Evolutionary conservation across 495 filamentous ascomycete genomes (phyloP).

Genomic region (Hyphodiscus hymeniophilus): DNA sequence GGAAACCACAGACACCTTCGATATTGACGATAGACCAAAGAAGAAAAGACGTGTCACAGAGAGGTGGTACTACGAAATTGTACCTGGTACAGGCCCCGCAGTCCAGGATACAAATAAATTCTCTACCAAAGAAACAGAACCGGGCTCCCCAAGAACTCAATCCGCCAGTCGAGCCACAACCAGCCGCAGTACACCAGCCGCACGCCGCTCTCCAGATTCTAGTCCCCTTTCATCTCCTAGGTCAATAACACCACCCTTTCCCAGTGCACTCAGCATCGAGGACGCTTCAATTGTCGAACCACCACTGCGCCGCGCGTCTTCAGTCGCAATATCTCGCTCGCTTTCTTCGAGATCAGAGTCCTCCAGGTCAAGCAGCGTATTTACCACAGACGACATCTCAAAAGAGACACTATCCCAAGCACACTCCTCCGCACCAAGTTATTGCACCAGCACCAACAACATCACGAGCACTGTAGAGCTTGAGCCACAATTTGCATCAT

Average conservation of each 20-base stretch:
- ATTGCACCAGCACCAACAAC: too few relatives aligned
- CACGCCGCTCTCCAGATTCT: background rate
- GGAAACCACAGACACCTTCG: slow-evolving; percentile 26
- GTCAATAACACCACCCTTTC: background rate
- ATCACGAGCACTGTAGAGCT: too few relatives aligned
- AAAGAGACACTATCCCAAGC: too few relatives aligned
- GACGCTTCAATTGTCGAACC: too few relatives aligned
- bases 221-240: too few relatives aligned
- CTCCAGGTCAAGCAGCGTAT: too few relatives aligned
- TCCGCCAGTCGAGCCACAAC: background rate
- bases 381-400: too few relatives aligned
- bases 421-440: too few relatives aligned
- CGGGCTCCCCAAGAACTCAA: background rate
- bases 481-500: background rate
- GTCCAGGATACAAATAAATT: background rate
- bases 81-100: slow-evolving; percentile 8
- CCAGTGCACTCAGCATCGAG: too few relatives aligned
- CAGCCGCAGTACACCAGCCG: background rate
- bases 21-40: slow-evolving; percentile 30
- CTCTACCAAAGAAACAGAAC: background rate
- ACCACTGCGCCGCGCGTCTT: too few relatives aligned
- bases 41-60: slow-evolving; percentile 34
- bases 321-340: too few relatives aligned
- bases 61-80: slow-evolving; percentile 14
- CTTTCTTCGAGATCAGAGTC: too few relatives aligned